phyloP scores from a whole-genome alignment of 805 yeast genomes.

The Sugiyamaella valdiviana region DNA sequence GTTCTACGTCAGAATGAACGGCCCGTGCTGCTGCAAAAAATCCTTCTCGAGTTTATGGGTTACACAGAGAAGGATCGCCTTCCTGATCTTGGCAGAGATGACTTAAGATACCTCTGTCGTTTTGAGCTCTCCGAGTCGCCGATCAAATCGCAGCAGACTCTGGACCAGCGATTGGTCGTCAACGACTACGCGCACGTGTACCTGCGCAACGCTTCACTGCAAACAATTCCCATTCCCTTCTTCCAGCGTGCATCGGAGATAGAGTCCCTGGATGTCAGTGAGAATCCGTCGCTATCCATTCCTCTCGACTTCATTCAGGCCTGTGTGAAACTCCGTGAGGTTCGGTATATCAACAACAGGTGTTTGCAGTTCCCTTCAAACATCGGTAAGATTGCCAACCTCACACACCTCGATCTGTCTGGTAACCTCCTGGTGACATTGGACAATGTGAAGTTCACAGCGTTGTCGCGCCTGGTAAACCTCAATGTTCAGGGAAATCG shows the following conservation, averaged over 20 bases:
- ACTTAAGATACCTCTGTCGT: slow-evolving; percentile 72
- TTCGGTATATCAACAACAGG: slow-evolving; percentile 67
- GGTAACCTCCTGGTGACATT: slow-evolving; percentile 56
- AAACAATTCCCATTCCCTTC: slow-evolving; percentile 77
- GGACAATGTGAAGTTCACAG: slow-evolving; percentile 50
- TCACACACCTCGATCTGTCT: slow-evolving; percentile 65
- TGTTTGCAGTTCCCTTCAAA: slow-evolving; percentile 69
- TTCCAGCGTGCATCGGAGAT: slow-evolving; percentile 77
- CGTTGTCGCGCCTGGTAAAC: slow-evolving; percentile 47
- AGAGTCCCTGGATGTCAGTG: slow-evolving; percentile 72
- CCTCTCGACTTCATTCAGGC: slow-evolving; percentile 82
- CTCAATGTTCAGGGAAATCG: slow-evolving; percentile 73
- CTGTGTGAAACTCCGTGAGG: slow-evolving; percentile 60
- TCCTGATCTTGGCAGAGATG: slow-evolving; percentile 76
- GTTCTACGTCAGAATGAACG: slow-evolving; percentile 64
- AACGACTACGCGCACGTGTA: slow-evolving; percentile 55
- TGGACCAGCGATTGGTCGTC: neutral
- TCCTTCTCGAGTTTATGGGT: slow-evolving; percentile 67
- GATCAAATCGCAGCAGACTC: slow-evolving; percentile 37
- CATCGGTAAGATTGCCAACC: slow-evolving; percentile 59
- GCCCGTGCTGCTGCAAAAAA: slow-evolving; percentile 73
- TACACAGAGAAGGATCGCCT: slow-evolving; percentile 71
- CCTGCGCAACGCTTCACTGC: slow-evolving; percentile 64
- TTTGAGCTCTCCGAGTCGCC: slow-evolving; percentile 64
- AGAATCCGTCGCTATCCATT: slow-evolving; percentile 77